These are phyloP conservation scores for Claviceps paspali DNA, from an alignment of 2,329 filamentous ascomycete species.

Conservation along the genomic window DNA sequence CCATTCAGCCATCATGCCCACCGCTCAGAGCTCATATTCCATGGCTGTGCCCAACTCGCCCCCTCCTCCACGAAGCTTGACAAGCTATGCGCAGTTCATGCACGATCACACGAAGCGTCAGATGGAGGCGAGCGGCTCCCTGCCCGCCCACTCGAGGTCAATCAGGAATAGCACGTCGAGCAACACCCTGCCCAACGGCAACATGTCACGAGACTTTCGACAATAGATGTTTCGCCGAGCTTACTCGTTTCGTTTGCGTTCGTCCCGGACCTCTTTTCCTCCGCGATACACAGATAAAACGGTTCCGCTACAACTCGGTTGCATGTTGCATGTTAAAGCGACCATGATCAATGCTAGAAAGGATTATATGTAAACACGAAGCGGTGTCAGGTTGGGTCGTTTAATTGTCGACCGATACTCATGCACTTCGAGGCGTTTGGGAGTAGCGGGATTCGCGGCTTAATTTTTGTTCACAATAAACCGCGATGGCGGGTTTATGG, in stretches of 20 bases:
- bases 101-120: conserved; percentile 50
- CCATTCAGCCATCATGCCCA: too few species aligned
- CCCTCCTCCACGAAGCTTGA: conserved; percentile 30
- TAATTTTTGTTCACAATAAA: too few species aligned
- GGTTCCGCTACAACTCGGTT: too few species aligned
- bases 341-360: too few species aligned
- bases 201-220: conserved; percentile 9
- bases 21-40: conserved; percentile 23
- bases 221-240: too few species aligned
- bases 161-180: conserved; percentile 8
- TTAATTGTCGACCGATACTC: too few species aligned
- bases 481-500: too few species aligned
- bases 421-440: conserved; percentile 1
- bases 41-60: conserved; percentile 22
- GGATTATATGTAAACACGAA: too few species aligned
- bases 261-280: too few species aligned
- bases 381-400: too few species aligned
- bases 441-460: neutral
- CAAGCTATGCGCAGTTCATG: conserved; percentile 45
- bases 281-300: neutral
- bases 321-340: too few species aligned
- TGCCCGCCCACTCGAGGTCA: conserved; percentile 8
- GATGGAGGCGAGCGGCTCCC: conserved; percentile 37
- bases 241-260: too few species aligned
- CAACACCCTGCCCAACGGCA: conserved; percentile 15